Conservation (phyloP, 257 asterid genomes). For the Mentha longifolia region DNA sequence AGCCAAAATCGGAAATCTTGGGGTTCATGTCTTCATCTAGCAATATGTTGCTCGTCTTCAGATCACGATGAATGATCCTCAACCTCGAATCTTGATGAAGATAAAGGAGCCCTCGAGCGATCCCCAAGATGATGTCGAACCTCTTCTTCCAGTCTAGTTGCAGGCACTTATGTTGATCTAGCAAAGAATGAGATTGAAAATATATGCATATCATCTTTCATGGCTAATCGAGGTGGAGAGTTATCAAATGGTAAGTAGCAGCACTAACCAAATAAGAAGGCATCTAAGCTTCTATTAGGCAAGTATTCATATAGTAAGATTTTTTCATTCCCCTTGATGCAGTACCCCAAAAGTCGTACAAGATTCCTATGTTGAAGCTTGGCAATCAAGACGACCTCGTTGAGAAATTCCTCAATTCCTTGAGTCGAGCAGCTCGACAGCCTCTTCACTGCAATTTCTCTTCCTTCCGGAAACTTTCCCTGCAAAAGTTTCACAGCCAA, state of each 20-base stretch:
- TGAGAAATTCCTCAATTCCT: slow-evolving; percentile 50
- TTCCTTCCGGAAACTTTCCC: slow-evolving; percentile 51
- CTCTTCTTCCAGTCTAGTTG: slow-evolving; percentile 43
- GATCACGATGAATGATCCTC: slow-evolving; percentile 48
- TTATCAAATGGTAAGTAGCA: not conserved
- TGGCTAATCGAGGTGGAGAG: not conserved
- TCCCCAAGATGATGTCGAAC: slow-evolving; percentile 42
- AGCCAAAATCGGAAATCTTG: slow-evolving; percentile 50
- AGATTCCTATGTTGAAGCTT: slow-evolving; percentile 58
- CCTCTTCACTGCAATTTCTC: slow-evolving; percentile 54
- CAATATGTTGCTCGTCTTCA: slow-evolving; percentile 46
- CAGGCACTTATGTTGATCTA: slow-evolving; percentile 36
- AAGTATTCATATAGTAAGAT: slow-evolving; percentile 48
- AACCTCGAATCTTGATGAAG: slow-evolving; percentile 51
- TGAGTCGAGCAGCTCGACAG: slow-evolving; percentile 43
- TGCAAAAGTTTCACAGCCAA: not conserved
- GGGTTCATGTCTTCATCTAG: slow-evolving; percentile 50
- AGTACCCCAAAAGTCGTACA: slow-evolving; percentile 51
- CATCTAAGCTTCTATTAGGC: slow-evolving; percentile 56
- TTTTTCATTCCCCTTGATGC: slow-evolving; percentile 46
- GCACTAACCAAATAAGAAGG: slow-evolving; percentile 48
- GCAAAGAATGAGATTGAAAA: not conserved
- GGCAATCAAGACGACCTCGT: slow-evolving; percentile 49
- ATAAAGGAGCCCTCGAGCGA: slow-evolving; percentile 49
- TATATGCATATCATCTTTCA: not conserved